Evolutionary conservation across 768 basidiomycete species (phyloP), one percentile per base, ranked within the genome.

Genomic region (Podaxis mareebaensis): DNA sequence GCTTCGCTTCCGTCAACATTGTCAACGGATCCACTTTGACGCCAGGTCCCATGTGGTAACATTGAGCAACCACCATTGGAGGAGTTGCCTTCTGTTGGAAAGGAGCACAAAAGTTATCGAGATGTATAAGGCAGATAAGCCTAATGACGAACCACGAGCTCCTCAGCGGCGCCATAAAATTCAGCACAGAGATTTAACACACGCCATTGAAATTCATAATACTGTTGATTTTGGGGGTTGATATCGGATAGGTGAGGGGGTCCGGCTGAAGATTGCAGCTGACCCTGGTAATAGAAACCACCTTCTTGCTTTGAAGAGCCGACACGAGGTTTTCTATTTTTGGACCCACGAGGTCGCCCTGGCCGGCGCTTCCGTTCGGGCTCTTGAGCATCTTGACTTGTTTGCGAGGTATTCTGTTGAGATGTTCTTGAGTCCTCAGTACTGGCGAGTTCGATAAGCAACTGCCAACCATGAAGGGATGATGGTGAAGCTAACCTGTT

Each of bases 151-250:
- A 93, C 91, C 63, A 93, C 82, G 52, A 93, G 83, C 73, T 93
- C 91, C 73, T 92, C 91, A 17, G 91, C 91, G 5, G 91, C 91
- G 28, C 86, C 88, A 75, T 93, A 93, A 72, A 93, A 93, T 71
- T 93, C 92, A 1, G 90, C 87, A 73, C 91, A 93, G 44, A 93
- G 77, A 69, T 91, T 91, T 62, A 93, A 73, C 44, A 92, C 85
- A 59, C 90, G 85, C 91, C 91, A 93, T 72, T 93, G 91, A 69
- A 93, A 93, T 70, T 93, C 90, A 73, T 91, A 91, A 73, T 91
- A 92, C 69, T 87, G 86, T 65, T 91, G 88, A 71, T 90, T 90
- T 66, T 88, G 85, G 2, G 86, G 78, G 61, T 83, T 84, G 26
- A 87, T 83, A 54, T 81, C 79, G 3, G 81, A 77, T 38, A 80